Base-by-base conservation (phyloP, 306 rosid genomes). In the Gillenia trifoliata region DNA sequence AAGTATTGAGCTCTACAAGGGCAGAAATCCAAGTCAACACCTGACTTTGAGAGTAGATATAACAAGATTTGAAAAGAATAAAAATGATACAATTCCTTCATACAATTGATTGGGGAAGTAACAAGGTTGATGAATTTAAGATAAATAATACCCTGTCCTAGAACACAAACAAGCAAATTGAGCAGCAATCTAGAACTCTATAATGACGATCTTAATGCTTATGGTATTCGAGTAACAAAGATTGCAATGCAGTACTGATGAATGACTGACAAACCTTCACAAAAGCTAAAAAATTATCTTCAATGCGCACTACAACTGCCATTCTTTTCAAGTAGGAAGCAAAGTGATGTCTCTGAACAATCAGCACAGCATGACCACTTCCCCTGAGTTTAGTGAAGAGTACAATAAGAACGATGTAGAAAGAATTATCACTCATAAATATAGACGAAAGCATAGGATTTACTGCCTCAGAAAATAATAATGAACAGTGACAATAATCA, bases 331-430 rank as follows among this genome's bases (percentile, higher is more conserved):
- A 85, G 72, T 94, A 83, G 76, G 99, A 94, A 38, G 99, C 95
- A 79, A 94, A 94, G 85, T 94, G 99, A 85, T 90, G 89, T 71
- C 99, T 89, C 82, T 92, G 99, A 82, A 94, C 88, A 87, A 94
- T 94, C 86, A 88, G 99, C 70, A 94, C 99, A 31, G 93, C 86
- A 33, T 85, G 40, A 43, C 98, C 97, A 83, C 73, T 86, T 64
- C 97, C 97, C 92, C 99, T 94, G 87, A 74, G 80, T 79, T 64
- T 65, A 36, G 74, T 34, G 34, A 72, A n/a, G 56, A 40, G 28
- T 31, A 20, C 28, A 55, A 59, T 75, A 65, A 23, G 60, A 52
- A 52, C 4, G 25, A 33, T 6, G 19, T 23, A 57, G 64, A 66
- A 11, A 30, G 20, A 41, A 65, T 25, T 15, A 56, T 72, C 25